Base-by-base conservation (phyloP, 192 early-diverging fungal species). In the Funneliformis geosporum region DNA sequence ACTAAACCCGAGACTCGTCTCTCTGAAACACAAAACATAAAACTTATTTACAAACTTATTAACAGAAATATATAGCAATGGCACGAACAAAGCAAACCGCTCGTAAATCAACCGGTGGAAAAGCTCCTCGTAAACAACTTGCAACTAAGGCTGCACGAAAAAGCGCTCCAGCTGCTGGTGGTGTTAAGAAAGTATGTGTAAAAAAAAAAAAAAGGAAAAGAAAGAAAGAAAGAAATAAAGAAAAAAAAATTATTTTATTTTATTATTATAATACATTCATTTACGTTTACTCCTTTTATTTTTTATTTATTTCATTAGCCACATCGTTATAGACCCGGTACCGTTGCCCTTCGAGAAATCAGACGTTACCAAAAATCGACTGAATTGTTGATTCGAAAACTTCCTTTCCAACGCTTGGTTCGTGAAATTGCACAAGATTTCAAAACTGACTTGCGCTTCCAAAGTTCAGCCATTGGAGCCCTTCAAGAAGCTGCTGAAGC, bases 391-490 rank as follows among this genome's bases (percentile, higher is more conserved):
- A 96, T 96, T 86, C 93, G 95, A 87, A 95, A 97, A 89, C 87
- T 94, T 68, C 96, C 94, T 69, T 97, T 96, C 93, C 94, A 95
- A 90, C 93, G 95, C 82, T 92, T 99, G 62, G 97, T 99, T 33
- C 94, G 97, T 86, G 98, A 99, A 89, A 99, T 99, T 80, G 96
- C 97, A 73, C 98, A 99, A 89, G 97, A 99, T 87, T 98, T 97
- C 89, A 98, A 99, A 91, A 98, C 98, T 50, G 97, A 98, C 84
- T 89, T 99, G 64, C 96, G 97, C 80, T 98, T 98, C 95, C 97
- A 98, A 92, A 96, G 95, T 77, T 97, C 96, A 67, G 98, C 98
- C 83, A 98, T 99, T 80, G 97, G 96, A 80, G 98, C 98, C 5
- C 92, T 99, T 23, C 98, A 99, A 88, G 98, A 99, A 90, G 97